Evolutionary conservation across 192 early-diverging fungal genomes (phyloP), one percentile per base, ranked within the genome.

Genomic region (Umbelopsis ramanniana): DNA sequence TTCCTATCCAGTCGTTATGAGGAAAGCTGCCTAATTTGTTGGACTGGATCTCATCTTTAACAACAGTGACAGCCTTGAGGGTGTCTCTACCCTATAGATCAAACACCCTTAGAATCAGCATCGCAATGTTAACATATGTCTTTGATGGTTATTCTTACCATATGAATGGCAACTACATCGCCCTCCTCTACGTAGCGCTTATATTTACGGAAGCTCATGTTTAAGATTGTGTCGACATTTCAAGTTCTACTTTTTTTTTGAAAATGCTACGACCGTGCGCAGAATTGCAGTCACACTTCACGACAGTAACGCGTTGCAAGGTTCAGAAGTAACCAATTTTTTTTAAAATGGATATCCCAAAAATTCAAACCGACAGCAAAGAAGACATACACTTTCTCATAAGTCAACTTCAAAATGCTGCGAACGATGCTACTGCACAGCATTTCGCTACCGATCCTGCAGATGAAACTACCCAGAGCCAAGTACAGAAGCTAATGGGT

Each of bases 1-100:
- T 89, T 21, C 96, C 96, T 66, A 98, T 90, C 86, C 97, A 93
- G 66, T 92, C 85, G 54, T 88, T 74, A 74, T 97, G 96, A 24
- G 78, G 81, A 71, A 93, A 98, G 52, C 70, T 76, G 33, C 97
- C 97, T 75, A 86, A 95, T 73, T 87, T 86, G 82, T 94, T 96
- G 78, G 91, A 89, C 70, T 88, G 89, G 19, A 85, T 67, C 29
- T 80, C 83, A 37, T 88, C 93, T 4, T 83, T 50, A 48, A 81
- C 86, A 5, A 97, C 78, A 6, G 78, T 79, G 23, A 94, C 73
- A 37, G 89, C 80, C 37, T 73, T 81, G 88, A 95, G 91, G 69
- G 82, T 87, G 48, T 91, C 88, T 70, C 89, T 91, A 26, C 82
- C 88, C 93, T 95, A 66, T 6, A 22, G 26, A 54, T 26, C 23